Evolutionary conservation across 1,139 yeast genomes (phyloP).

Genomic region (Suhomyces wounanorum): DNA sequence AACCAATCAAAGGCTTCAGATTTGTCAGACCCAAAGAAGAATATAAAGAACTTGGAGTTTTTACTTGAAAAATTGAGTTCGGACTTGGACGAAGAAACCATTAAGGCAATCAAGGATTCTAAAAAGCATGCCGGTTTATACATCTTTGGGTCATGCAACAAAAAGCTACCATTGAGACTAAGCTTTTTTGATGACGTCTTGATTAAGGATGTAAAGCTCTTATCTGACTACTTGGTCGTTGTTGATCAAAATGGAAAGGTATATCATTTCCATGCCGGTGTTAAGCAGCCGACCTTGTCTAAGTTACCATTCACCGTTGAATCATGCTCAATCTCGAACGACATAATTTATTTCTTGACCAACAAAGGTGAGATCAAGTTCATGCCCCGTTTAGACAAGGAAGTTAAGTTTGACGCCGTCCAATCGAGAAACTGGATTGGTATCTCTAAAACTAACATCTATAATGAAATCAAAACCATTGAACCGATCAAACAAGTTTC

Average conservation of each 20-base stretch:
- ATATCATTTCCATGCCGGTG: slow-evolving; percentile 62
- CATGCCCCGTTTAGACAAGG: slow-evolving; percentile 41
- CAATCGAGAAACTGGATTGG: slow-evolving; percentile 31
- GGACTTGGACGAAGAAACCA: slow-evolving; percentile 40
- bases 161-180: slow-evolving; percentile 60
- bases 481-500: slow-evolving; percentile 55
- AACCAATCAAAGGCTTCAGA: slow-evolving; percentile 30
- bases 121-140: slow-evolving; percentile 37
- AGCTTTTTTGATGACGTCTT: slow-evolving; percentile 62
- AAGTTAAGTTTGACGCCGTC: slow-evolving; percentile 20
- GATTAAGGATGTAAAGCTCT: slow-evolving; percentile 59
- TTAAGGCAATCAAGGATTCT: slow-evolving; percentile 29
- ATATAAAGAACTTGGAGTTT: slow-evolving; percentile 28
- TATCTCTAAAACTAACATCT: slow-evolving; percentile 10
- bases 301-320: slow-evolving; percentile 48
- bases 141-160: slow-evolving; percentile 38
- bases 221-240: slow-evolving; percentile 53
- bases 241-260: slow-evolving; percentile 75
- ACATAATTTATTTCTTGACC: slow-evolving; percentile 59
- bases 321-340: slow-evolving; percentile 54
- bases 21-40: slow-evolving; percentile 31
- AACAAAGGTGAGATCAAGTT: slow-evolving; percentile 54
- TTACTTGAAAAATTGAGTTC: slow-evolving; percentile 29
- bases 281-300: slow-evolving; percentile 25
- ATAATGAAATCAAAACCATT: slow-evolving; percentile 14